Percentiles rank a stretch among this genome's conserved stretches.
These are phyloP conservation scores for Gymnopilus dilepis DNA, from an alignment of 768 basidiomycete species.

Conservation along the genomic window DNA sequence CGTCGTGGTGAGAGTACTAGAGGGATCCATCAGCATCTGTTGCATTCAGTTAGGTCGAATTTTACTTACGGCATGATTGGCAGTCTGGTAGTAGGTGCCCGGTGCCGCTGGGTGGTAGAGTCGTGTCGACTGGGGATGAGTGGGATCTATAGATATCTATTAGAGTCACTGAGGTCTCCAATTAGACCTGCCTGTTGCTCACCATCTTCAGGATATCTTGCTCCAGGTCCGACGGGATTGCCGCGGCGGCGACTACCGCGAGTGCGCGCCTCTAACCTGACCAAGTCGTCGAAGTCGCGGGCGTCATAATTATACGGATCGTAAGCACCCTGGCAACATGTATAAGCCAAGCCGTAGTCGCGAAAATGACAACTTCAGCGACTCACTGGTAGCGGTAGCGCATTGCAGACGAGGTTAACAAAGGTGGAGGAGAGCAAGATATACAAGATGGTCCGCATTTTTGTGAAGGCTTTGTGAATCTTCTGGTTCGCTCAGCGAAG, in stretches of 20 bases:
- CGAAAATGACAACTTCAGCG: background rate
- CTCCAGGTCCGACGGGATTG: background rate
- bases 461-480: background rate
- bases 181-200: too few relatives aligned
- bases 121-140: background rate
- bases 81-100: background rate
- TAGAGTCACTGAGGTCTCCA: background rate
- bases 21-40: background rate
- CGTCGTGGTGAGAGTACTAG: background rate
- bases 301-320: background rate
- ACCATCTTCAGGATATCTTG: constrained; percentile 1
- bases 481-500: constrained; percentile 1
- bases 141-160: background rate
- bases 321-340: background rate
- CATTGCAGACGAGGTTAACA: background rate
- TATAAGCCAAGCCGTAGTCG: background rate
- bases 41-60: background rate
- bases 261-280: background rate
- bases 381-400: constrained; percentile 1
- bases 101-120: background rate
- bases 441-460: background rate
- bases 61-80: background rate
- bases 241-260: background rate
- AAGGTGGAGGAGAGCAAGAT: background rate
- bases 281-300: background rate